These are phyloP conservation scores for Zygoascus ofunaensis DNA, from an alignment of 805 yeast species.

Conservation along the genomic window DNA sequence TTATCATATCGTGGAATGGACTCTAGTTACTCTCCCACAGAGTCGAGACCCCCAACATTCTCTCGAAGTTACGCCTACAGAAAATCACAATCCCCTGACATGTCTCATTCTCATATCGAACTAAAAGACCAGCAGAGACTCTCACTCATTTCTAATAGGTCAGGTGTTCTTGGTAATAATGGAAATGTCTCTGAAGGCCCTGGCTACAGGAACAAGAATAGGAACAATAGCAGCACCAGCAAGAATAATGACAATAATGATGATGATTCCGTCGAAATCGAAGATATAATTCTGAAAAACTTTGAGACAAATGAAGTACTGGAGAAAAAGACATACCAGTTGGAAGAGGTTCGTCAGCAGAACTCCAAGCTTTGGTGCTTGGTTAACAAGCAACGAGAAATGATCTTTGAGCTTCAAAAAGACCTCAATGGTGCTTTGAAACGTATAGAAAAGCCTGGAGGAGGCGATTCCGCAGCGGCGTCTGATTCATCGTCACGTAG, in stretches of 20 bases:
- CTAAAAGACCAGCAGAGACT: neutral
- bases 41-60: too few species aligned
- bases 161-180: neutral
- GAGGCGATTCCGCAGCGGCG: neutral
- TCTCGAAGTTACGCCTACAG: too few species aligned
- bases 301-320: conserved; percentile 3
- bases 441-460: neutral
- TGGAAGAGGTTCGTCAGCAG: conserved; percentile 16
- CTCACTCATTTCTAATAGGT: neutral
- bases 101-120: neutral
- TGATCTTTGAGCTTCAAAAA: conserved; percentile 18
- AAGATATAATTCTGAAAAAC: neutral
- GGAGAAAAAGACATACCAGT: conserved; percentile 14
- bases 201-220: too few species aligned
- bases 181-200: too few species aligned
- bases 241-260: neutral
- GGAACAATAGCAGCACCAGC: too few species aligned
- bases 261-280: neutral
- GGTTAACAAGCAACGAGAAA: conserved; percentile 18
- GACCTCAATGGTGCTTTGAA: conserved; percentile 15
- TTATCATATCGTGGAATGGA: too few species aligned
- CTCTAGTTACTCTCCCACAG: too few species aligned
- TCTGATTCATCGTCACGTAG: neutral
- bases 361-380: conserved; percentile 20
- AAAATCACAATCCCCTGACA: too few species aligned